Base-by-base conservation (phyloP, 1,139 yeast species). In the Yamadazyma spencermartinsiae region DNA sequence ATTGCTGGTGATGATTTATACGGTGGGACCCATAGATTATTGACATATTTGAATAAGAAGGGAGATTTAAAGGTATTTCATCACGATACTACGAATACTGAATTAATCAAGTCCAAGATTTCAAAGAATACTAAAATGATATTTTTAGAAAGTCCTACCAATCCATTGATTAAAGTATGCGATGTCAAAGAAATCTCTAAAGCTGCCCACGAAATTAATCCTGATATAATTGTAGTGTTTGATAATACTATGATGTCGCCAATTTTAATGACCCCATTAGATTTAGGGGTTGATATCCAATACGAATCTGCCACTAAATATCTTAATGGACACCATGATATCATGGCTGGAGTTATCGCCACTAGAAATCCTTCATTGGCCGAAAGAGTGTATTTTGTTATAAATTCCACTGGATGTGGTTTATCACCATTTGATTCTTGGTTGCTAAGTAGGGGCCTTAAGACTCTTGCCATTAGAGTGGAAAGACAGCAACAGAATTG, bases 161-260 rank as follows among this genome's bases (percentile, higher is more conserved):
- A 89, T 61, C 97, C 97, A 16, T 74, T 89, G 50, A 86, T 88
- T 60, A 86, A 88, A 63, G 87, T 89, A 44, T 82, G 87, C 39
- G 95, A 90, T 58, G 80, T 89, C 37, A 79, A 76, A 43, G 63
- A 77, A 23, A 80, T 88, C 41, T 67, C 89, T 26, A 66, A 68
- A 32, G 70, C 77, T 46, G 92, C 90, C 24, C 94, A 87, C 56
- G 58, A 63, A 33, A 72, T 73, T 32, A 84, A 77, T 54, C 89
- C 94, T 12, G 74, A 81, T 33, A 72, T 86, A 35, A 59, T 85
- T 31, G 87, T 88, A 26, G 95, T 87, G 9, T 90, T 89, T 46
- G 97, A 89, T 63, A 89, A 90, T 69, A 89, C 97, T 46, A 89
- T 89, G 97, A 83, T 89, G 90, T 82, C 95, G 13, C 97, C 97